Evolutionary conservation across 1,139 yeast genomes (phyloP).

Genomic region (Taiozyma sp.): DNA sequence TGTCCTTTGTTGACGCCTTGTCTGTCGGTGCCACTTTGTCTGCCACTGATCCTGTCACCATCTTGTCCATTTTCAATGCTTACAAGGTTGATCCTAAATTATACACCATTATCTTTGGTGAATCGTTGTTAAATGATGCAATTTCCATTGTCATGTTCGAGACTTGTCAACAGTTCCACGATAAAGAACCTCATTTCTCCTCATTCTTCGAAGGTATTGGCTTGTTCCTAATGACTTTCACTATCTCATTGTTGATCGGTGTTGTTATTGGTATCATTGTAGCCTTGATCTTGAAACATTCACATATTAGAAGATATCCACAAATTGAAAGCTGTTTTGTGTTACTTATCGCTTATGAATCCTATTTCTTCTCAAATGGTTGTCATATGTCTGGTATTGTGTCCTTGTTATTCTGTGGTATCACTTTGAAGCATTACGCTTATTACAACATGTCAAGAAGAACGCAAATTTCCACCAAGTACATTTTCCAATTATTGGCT

Average conservation of each 20-base stretch:
- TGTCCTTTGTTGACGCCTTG: constrained; percentile 92
- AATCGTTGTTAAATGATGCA: constrained; percentile 91
- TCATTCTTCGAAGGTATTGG: constrained; percentile 93
- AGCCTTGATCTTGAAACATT: constrained; percentile 85
- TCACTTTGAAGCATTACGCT: constrained; percentile 94
- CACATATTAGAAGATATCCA: constrained; percentile 89
- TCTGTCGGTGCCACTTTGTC: constrained; percentile 97
- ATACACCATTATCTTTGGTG: constrained; percentile 96
- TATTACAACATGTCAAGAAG: constrained; percentile 96
- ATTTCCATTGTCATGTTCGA: constrained; percentile 99
- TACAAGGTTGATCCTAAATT: constrained; percentile 97
- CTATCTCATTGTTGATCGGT: constrained; percentile 90
- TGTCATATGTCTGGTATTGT: constrained; percentile 99
- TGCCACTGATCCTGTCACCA: constrained; percentile 98
- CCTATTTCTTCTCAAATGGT: constrained; percentile 96
- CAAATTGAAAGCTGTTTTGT: constrained; percentile 95
- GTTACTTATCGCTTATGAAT: constrained; percentile 85
- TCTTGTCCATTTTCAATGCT: constrained; percentile 91
- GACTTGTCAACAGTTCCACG: constrained; percentile 95
- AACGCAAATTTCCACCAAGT: constrained; percentile 94
- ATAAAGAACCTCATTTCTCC: constrained; percentile 68
- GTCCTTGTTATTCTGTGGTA: constrained; percentile 90
- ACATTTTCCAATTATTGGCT: constrained; percentile 88
- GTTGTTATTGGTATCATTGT: constrained; percentile 81
- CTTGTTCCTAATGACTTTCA: constrained; percentile 86